phyloP scores from a whole-genome alignment of 495 filamentous ascomycete genomes.

The Durotheca rogersii region DNA sequence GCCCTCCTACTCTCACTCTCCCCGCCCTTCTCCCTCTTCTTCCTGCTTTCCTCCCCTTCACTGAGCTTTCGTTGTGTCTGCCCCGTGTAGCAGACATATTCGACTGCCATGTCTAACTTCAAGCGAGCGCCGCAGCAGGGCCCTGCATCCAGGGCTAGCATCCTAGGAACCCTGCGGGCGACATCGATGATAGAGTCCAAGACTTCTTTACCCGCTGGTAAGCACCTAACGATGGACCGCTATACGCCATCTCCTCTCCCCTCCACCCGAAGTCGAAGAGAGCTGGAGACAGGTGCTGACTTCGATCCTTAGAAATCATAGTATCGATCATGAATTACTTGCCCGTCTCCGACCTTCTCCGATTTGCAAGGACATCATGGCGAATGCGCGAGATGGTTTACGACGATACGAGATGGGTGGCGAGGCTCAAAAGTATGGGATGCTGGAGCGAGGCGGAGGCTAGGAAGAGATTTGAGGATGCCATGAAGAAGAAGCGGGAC shows the following conservation, averaged over 20 bases:
- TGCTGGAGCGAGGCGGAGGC: conserved; percentile 93
- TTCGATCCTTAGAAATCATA: conserved; percentile 68
- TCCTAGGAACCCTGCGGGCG: conserved; percentile 71
- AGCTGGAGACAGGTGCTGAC: conserved; percentile 10
- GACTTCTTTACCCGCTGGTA: conserved; percentile 78
- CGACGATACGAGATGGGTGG: conserved; percentile 95
- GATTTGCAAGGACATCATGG: conserved; percentile 82
- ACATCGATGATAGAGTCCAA: conserved; percentile 75
- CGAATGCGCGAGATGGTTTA: conserved; percentile 98
- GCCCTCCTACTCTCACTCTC: too few relatives aligned
- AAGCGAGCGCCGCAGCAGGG: conserved; percentile 58
- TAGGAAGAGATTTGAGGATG: conserved; percentile 71
- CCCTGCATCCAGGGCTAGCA: conserved; percentile 50
- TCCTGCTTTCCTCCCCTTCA: too few relatives aligned
- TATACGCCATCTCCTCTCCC: background rate
- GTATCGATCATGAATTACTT: conserved; percentile 86
- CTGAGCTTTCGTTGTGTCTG: too few relatives aligned
- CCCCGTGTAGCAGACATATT: too few relatives aligned
- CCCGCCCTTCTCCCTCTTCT: too few relatives aligned
- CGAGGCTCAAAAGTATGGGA: conserved; percentile 76
- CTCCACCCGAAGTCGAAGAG: too few relatives aligned
- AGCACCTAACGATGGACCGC: conserved; percentile 11
- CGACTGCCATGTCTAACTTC: conserved; percentile 71
- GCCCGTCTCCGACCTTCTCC: conserved; percentile 76
- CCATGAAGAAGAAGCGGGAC: conserved; percentile 65